These are phyloP conservation scores for Centrapalus pauciflorus DNA, from an alignment of 129 eudicot genomes.

Conservation along the genomic window DNA sequence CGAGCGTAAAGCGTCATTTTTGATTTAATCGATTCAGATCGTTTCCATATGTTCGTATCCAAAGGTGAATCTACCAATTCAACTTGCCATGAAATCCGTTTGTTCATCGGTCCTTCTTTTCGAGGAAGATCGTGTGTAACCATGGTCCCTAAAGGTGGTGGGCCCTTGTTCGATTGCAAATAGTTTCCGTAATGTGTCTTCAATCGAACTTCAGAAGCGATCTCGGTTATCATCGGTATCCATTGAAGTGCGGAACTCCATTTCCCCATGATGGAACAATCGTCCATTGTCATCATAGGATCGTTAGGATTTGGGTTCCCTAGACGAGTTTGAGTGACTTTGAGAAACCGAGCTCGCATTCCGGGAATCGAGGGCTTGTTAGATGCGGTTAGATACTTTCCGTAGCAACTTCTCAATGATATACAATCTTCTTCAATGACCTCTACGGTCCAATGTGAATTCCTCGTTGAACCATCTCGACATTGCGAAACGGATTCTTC, in stretches of 20 bases:
- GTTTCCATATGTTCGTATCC: not conserved
- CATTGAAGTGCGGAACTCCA: constrained; percentile 23
- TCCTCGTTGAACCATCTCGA: constrained; percentile 37
- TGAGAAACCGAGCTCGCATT: constrained; percentile 26
- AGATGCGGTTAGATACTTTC: constrained; percentile 55
- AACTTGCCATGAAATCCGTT: constrained; percentile 38
- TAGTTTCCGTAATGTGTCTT: constrained; percentile 18
- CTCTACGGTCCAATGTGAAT: constrained; percentile 47
- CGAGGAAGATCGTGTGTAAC: constrained; percentile 40
- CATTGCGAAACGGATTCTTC: constrained; percentile 34
- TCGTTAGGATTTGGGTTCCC: constrained; percentile 9
- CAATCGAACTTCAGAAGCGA: not conserved
- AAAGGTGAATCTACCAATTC: constrained; percentile 32
- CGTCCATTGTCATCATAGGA: constrained; percentile 8
- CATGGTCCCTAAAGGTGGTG: constrained; percentile 10
- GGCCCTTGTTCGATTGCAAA: constrained; percentile 20
- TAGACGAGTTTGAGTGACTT: constrained; percentile 35
- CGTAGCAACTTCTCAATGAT: constrained; percentile 45
- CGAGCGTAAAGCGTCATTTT: constrained; percentile 11
- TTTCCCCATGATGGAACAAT: constrained; percentile 20
- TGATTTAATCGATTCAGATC: constrained; percentile 20
- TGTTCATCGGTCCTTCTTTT: constrained; percentile 26
- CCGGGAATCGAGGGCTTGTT: constrained; percentile 46
- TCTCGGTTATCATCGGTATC: not conserved
- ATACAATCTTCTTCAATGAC: constrained; percentile 27